phyloP scores from a whole-genome alignment of 1,284 basidiomycete species.

The Psilocybe mexicana region DNA sequence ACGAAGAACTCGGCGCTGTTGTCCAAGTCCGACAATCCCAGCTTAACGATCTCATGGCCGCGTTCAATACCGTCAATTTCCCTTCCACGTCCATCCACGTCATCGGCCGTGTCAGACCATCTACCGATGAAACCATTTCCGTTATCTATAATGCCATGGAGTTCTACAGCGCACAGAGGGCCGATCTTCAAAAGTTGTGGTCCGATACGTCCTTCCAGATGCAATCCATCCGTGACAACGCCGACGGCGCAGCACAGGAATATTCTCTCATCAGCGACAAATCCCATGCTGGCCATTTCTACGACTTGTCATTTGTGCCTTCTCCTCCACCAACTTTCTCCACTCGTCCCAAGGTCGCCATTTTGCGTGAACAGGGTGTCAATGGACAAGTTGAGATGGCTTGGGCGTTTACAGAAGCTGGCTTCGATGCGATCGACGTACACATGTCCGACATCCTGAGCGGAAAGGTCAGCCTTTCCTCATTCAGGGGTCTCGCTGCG shows the following conservation, averaged over 20 bases:
- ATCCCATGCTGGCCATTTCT: constrained; percentile 72
- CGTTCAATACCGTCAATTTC: constrained; percentile 73
- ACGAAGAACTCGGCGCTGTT: constrained; percentile 95
- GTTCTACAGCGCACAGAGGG: constrained; percentile 70
- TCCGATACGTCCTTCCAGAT: constrained; percentile 93
- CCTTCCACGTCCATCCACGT: constrained; percentile 73
- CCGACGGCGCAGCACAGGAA: constrained; percentile 79
- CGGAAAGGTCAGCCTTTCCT: constrained; percentile 61
- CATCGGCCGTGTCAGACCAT: constrained; percentile 66
- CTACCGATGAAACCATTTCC: constrained; percentile 54
- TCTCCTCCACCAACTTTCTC: constrained; percentile 38
- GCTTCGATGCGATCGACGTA: constrained; percentile 93
- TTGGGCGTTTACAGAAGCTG: constrained; percentile 92
- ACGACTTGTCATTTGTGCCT: constrained; percentile 66
- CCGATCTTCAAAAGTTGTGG: constrained; percentile 84
- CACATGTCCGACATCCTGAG: constrained; percentile 97
- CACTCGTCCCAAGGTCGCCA: constrained; percentile 85
- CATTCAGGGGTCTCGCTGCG: constrained; percentile 89
- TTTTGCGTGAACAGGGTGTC: constrained; percentile 97
- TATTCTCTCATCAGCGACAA: constrained; percentile 74
- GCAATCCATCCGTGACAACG: constrained; percentile 89
- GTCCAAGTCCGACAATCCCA: constrained; percentile 79
- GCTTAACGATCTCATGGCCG: constrained; percentile 56
- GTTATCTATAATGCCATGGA: constrained; percentile 55
- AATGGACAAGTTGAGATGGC: constrained; percentile 99